Evolutionary conservation across 352 stramenopile genomes (phyloP).

Genomic region (Phytophthora brassicae): DNA sequence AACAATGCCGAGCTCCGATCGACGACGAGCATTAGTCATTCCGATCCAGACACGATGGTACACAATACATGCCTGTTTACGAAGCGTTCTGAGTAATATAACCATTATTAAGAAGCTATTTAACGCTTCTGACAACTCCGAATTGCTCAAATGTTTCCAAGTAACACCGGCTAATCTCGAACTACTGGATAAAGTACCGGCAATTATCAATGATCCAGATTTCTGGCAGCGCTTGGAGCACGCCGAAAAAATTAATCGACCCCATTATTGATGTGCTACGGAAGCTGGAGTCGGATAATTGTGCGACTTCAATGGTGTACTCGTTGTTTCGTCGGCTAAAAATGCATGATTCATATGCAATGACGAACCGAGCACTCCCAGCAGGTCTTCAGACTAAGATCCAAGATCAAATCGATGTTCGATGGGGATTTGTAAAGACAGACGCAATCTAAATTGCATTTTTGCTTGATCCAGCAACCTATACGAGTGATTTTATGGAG

Average conservation of each 20-base stretch:
- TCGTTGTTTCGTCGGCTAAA: neutral
- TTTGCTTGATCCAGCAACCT: too few species aligned
- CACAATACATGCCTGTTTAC: conserved; percentile 2
- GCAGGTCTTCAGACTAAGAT: too few species aligned
- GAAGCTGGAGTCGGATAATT: conserved; percentile 2
- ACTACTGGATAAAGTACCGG: neutral
- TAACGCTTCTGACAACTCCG: neutral
- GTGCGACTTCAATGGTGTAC: conserved; percentile 3
- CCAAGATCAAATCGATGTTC: too few species aligned
- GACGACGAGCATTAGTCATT: neutral
- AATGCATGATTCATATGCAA: too few species aligned
- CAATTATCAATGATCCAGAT: neutral
- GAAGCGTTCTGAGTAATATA: neutral
- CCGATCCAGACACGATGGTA: conserved; percentile 8
- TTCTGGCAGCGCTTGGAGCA: conserved; percentile 4
- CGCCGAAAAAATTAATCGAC: neutral
- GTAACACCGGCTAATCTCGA: neutral
- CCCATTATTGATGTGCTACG: conserved; percentile 3
- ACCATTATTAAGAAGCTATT: conserved; percentile 11
- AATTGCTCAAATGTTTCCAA: neutral
- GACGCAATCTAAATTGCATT: too few species aligned
- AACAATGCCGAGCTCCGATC: neutral
- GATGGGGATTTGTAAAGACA: too few species aligned
- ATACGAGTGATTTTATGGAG: too few species aligned
- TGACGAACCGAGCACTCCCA: too few species aligned